Conservation (phyloP, 2,329 filamentous ascomycete genomes). For the Arthroderma uncinatum region DNA sequence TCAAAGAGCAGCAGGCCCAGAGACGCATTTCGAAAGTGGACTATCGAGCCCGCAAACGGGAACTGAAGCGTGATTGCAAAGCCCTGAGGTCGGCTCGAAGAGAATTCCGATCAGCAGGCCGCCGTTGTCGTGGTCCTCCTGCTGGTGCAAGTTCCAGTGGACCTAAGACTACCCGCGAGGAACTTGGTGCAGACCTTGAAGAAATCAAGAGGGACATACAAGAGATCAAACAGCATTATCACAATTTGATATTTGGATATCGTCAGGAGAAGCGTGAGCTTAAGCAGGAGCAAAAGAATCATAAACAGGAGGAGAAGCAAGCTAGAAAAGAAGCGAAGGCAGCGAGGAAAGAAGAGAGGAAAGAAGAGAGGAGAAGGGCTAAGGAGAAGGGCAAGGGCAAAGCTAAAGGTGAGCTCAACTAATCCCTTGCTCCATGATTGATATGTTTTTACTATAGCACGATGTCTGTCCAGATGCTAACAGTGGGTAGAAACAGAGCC, state of each 20-base stretch:
- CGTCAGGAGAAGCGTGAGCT: conserved; percentile 17
- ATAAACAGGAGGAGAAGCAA: conserved; percentile 14
- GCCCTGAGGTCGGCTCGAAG: conserved; percentile 10
- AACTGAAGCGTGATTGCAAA: conserved; percentile 9
- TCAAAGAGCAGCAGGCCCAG: conserved; percentile 7
- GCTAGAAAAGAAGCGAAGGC: conserved; percentile 10
- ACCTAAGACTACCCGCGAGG: background rate
- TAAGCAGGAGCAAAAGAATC: conserved; percentile 13
- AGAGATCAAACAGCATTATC: conserved; percentile 29
- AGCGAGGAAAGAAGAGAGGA: conserved; percentile 8
- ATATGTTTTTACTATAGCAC: background rate
- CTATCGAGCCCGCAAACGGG: conserved; percentile 3
- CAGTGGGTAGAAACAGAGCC: background rate
- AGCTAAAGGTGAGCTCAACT: background rate
- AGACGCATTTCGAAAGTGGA: conserved; percentile 1
- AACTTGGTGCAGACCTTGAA: background rate
- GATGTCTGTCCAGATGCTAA: background rate
- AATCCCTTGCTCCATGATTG: background rate
- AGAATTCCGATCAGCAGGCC: conserved; percentile 3
- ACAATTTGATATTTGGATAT: conserved; percentile 26
- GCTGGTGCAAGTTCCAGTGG: conserved; percentile 18
- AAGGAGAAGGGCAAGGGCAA: conserved; percentile 9
- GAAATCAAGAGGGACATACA: conserved; percentile 24
- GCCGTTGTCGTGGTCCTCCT: conserved; percentile 7
- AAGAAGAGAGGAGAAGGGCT: conserved; percentile 8